Evolutionary conservation across 208 protist genomes (phyloP), one percentile per base, ranked within the genome.

Genomic region (Lotmaria passim): DNA sequence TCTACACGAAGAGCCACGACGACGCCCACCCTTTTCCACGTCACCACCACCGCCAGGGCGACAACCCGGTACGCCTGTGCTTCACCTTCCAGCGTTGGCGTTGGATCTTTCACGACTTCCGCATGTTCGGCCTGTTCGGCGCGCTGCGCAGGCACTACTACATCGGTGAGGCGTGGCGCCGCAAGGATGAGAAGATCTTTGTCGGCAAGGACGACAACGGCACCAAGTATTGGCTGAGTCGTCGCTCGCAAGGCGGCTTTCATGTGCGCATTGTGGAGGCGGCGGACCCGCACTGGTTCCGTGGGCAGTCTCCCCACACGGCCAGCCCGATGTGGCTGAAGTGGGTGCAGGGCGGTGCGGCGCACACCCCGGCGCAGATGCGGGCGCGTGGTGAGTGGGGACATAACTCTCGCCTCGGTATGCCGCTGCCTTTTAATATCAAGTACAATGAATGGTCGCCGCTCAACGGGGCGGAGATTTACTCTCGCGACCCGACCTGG

Each of bases 141-240:
- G 82, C 86, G 10, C 14, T 96, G 8, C 51, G 70, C 41, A 79
- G 80, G 63, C 89, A 94, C 74, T 84, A 88, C 67, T 96, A 96
- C 82, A 88, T 94, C 73, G 89, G 89, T 23, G 91, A 96, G 73
- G 28, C 81, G 2, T 96, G 91, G 89, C 84, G 91, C 23, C 76
- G 87, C 38, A 93, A 93, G 81, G 91, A 94, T 71, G 91, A 96
- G 75, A 93, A 93, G 77, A 96, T 96, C 74, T 96, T 96, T 73
- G 86, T 91, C 36, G 91, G 91, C 33, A 96, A 94, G 72, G 91
- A 96, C 57, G 91, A 96, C 58, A 93, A 93, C 75, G 91, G 91
- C 59, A 96, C 94, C 77, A 96, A 96, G 78, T 96, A 86, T 66
- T 96, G 91, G 91, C 48, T 89, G 51, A 65, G 78, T 0, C 85